Evolutionary conservation across 2,329 filamentous ascomycete species (phyloP), one percentile per base, ranked within the genome.

Genomic region (Davidsoniella neocaledoniae): DNA sequence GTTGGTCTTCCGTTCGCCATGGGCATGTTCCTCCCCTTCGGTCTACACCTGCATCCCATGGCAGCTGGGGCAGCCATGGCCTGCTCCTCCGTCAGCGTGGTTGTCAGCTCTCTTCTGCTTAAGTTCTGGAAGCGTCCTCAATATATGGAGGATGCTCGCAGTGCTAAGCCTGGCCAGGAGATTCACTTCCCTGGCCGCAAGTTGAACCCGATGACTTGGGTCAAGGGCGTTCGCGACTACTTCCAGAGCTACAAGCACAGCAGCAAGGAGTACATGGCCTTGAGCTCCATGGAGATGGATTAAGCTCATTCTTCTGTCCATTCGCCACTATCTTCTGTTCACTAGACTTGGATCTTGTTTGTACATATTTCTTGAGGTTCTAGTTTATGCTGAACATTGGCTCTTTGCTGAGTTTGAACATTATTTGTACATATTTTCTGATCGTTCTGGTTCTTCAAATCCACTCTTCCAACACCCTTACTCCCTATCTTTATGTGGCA

Each of bases 1-100:
- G 68, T 96, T 54, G 91, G 91, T 1, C 72, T 98, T 12, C 91
- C 91, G 2, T 93, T 98, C 58, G 91, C 91, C 39, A 96, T 96
- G 91, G 91, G 91, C 21, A 68, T 96, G 58, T 93, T 96, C 69
- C 70, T 98, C 4, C 90, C 91, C 1, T 78, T 94, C 56, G 91
- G 90, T 29, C 76, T 84, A 54, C 81, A 87, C 58, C 70, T 96
- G 56, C 91, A 94, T 57, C 88, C 91, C 21, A 90, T 96, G 81
- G 87, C 88, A 46, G 91, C 91, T 1, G 88, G 87, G 17, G 86
- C 85, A 3, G 91, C 91, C 46, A 96, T 98, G 88, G 90, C 88
- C 1, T 78, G 75, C 56, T 91, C 83, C 52, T 90, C 83, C 56
- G 86, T 98, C 43, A 91, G 83, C 53, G 91, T 98, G 3, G 90